Base-by-base conservation (phyloP, 2,329 filamentous ascomycete species). In the Aspergillus luchuensis region DNA sequence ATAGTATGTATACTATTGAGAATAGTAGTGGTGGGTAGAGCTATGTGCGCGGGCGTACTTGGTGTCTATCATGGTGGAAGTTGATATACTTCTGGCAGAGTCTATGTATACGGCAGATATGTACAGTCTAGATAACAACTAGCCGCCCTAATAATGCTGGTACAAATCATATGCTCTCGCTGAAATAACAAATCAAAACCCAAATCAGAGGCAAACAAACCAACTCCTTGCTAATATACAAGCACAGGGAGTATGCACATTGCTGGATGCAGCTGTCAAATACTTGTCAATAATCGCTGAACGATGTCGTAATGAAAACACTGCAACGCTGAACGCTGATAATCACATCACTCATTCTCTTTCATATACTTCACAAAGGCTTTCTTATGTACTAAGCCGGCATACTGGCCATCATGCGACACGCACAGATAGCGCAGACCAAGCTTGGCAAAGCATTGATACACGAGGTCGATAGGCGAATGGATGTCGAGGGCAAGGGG, bases 371-470 rank as follows among this genome's bases (percentile, higher is more conserved):
- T 93, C 61, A 97, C 94, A 80, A 99, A 98, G 4, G 88, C 89
- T 81, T 99, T 99, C 81, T 98, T 98, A 77, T 99, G 95, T 54
- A 96, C 92, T 82, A 99, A 85, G 63, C 95, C 95, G 2, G 90
- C 91, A 77, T 91, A 99, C 63, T 87, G 87, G 23, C 95, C 95
- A 66, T 97, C 88, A 58, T 85, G 86, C 25, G 95, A 80, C 4
- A 97, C 92, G 73, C 95, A 98, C 53, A 99, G 89, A 76, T 97
- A 98, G 63, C 95, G 84, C 66, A 99, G 78, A 1, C 95, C 95
- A 8, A 99, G 82, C 78, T 99, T 99, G 54, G 91, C 91, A 74
- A 98, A 99, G 71, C 92, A 94, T 74, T 99, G 95, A 70, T 97
- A 97, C 4, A 97, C 95, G 41, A 99, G 80, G 73, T 98, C 93